Evolutionary conservation across 2,329 filamentous ascomycete genomes (phyloP).

Genomic region (Teratosphaeriaceae sp.): DNA sequence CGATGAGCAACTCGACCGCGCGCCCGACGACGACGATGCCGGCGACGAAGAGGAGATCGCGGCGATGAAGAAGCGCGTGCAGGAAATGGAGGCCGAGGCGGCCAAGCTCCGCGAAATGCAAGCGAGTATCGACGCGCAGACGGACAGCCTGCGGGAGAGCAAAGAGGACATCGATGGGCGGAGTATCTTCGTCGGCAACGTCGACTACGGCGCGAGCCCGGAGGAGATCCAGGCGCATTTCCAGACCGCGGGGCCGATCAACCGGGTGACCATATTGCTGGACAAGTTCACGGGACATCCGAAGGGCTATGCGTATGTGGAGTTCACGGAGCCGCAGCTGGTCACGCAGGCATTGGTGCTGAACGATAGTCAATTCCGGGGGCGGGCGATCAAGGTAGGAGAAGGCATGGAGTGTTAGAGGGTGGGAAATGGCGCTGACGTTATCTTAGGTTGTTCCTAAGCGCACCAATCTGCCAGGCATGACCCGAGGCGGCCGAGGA

Average conservation of each 20-base stretch:
- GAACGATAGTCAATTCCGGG: slow-evolving; percentile 94
- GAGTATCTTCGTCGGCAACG: slow-evolving; percentile 97
- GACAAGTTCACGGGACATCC: slow-evolving; percentile 99
- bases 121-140: slow-evolving; percentile 69
- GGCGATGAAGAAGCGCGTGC: slow-evolving; percentile 48
- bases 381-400: slow-evolving; percentile 84
- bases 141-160: slow-evolving; percentile 76
- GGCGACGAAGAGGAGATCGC: slow-evolving; percentile 37
- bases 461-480: slow-evolving; percentile 91
- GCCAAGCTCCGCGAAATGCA: slow-evolving; percentile 51
- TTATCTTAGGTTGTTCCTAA: slow-evolving; percentile 68
- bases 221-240: slow-evolving; percentile 99
- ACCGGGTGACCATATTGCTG: slow-evolving; percentile 91
- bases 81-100: slow-evolving; percentile 54
- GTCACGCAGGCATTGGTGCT: slow-evolving; percentile 90
- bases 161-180: slow-evolving; percentile 93
- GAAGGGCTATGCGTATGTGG: slow-evolving; percentile 99
- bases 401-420: slow-evolving; percentile 7
- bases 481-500: slow-evolving; percentile 81
- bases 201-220: slow-evolving; percentile 93
- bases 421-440: slow-evolving; percentile 1
- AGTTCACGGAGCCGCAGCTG: slow-evolving; percentile 89
- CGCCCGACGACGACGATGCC: slow-evolving; percentile 25
- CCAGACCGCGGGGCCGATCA: slow-evolving; percentile 94
- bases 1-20: slow-evolving; percentile 16